Evolutionary conservation across 2,329 filamentous ascomycete species (phyloP).

Genomic region (Magnaporthiopsis poae): DNA sequence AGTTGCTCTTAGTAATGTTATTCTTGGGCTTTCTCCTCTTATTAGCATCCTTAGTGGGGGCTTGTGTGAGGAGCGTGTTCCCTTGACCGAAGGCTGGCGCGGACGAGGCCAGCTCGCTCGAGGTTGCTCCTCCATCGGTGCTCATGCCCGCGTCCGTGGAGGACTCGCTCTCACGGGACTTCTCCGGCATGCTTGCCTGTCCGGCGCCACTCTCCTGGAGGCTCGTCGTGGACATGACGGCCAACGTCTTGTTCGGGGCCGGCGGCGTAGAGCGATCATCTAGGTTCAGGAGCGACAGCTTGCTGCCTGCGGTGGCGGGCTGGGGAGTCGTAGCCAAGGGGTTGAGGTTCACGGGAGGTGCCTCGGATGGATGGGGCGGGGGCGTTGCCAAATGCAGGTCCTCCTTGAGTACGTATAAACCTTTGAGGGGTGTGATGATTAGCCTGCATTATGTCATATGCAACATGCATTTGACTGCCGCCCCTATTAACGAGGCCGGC

Average conservation of each 20-base stretch:
- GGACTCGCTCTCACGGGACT: conserved; percentile 48
- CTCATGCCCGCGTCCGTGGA: conserved; percentile 51
- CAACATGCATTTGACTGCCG: conserved; percentile 2
- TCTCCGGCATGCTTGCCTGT: conserved; percentile 49
- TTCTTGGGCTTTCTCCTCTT: conserved; percentile 94
- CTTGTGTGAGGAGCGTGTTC: conserved; percentile 60
- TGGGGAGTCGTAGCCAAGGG: conserved; percentile 77
- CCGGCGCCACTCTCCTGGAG: conserved; percentile 27
- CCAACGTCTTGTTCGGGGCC: conserved; percentile 37
- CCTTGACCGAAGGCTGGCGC: conserved; percentile 75
- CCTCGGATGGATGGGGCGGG: conserved; percentile 89
- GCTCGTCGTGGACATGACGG: conserved; percentile 39
- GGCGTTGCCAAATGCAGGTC: conserved; percentile 87
- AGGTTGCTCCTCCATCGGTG: conserved; percentile 45
- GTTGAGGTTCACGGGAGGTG: conserved; percentile 76
- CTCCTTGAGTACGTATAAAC: conserved; percentile 83
- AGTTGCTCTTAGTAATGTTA: conserved; percentile 97
- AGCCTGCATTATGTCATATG: not conserved
- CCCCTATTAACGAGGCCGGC: not conserved
- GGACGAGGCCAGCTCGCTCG: conserved; percentile 33
- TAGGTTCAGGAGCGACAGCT: conserved; percentile 66
- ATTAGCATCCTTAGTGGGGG: conserved; percentile 56
- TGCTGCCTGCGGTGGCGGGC: conserved; percentile 77
- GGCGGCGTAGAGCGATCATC: conserved; percentile 49
- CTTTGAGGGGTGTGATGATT: conserved; percentile 39